Evolutionary conservation across 305 asterid genomes (phyloP), one percentile per base, ranked within the genome.

Genomic region (Fraxinus nigra): DNA sequence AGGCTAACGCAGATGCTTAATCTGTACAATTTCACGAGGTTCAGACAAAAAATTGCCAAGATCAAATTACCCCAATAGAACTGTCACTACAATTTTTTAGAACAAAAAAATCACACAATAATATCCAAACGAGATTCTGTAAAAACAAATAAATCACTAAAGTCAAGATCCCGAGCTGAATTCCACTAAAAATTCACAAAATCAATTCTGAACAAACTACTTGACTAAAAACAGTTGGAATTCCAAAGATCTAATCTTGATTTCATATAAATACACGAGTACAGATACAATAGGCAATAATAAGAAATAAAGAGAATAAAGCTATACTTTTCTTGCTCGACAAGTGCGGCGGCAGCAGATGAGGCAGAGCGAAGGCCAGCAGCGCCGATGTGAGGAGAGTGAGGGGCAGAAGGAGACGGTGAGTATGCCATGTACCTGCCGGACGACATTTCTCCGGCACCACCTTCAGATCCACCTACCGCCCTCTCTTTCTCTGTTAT

Each of bases 351-450:
- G 56, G 91, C 91, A 51, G 89, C 89, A 10, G 82, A 69, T 11
- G 86, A 76, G 56, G 88, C 85, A 76, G 89, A 87, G 59, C 95
- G 97, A 33, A 85, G 84, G 3, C 82, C 69, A 2, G 79, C 82
- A 4, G 73, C 81, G 63, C 75, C 77, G 89, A 89, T 86, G 85
- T 87, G 94, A 82, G 95, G 97, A 48, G 97, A 90, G 84, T 85
- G 95, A 78, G 93, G 92, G 37, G 91, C 93, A 33, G 95, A 89
- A 0, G 91, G 97, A 59, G 97, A 93, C 5, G 94, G 97, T 9
- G 97, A 90, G 84, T 89, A 93, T 8, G 92, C 91, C 97, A 92
- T 93, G 80, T 87, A 93, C 83, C 97, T 87, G 65, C 94, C 92
- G 18, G 94, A 91, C 77, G 96, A 86, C 96, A 93, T 91, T 61